Evolutionary conservation across 129 eudicot species (phyloP), one percentile per base, ranked within the genome.

Genomic region (Scalesia atractyloides): DNA sequence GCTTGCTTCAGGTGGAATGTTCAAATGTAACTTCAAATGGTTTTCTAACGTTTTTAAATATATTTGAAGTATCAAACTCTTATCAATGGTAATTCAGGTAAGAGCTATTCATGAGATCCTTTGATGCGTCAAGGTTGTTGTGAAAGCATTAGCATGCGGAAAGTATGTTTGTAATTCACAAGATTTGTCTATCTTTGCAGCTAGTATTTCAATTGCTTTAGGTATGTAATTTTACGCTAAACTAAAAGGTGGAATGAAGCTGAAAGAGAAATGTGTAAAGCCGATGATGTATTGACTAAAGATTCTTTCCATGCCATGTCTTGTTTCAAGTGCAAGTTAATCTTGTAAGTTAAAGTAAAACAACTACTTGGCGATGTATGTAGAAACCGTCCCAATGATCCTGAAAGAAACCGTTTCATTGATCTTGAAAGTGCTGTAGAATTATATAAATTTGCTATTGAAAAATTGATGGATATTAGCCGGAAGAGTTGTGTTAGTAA

Each of bases 51-150:
- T 68, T 56, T 34, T 58, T 18, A 14, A 30, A 30, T 30, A 30
- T 15, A 24, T 61, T 63, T 41, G 12, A n/a, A 48, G 48, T 74
- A 16, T 63, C 72, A 34, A 59, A 12, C 6, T 56, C 44, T 8
- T 37, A 44, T 37, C 17, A 36, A 61, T 73, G 71, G 74, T 14
- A 79, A 73, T 60, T 69, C 51, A 93, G 98, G 84, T 87, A n/a
- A 96, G 92, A 54, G 48, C 61, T 58, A 72, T 93, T 75, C 86
- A 90, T 18, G 97, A 93, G 74, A 82, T 69, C 26, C 73, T 93
- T 74, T 97, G 98, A 79, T 81, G 84, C 84, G 92, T 77, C 53
- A 20, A 79, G 33, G 95, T 85, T 67, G 95, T 96, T 69, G 92
- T 89, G 84, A 70, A 80, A 71, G 90, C 83, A 65, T 75, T 93